A percentile compares a stretch with the other conserved stretches of the same genome.
Conservation (phyloP, 2,329 filamentous ascomycete genomes). For the Clonostachys rosea region DNA sequence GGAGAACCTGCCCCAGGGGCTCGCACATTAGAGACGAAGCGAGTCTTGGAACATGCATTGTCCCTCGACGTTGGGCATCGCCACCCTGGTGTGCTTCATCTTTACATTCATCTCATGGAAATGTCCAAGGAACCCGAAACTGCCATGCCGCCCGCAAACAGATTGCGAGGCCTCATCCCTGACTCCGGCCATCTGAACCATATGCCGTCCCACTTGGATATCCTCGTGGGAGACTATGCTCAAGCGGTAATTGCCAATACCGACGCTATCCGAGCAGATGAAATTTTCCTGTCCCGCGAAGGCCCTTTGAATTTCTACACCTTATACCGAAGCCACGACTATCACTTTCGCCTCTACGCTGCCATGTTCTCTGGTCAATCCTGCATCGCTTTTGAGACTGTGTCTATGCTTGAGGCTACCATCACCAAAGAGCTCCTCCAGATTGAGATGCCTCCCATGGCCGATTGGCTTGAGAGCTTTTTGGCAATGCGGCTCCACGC, state of each 20-base stretch:
- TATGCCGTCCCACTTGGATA: conserved; percentile 76
- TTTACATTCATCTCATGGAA: conserved; percentile 76
- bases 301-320: conserved; percentile 71
- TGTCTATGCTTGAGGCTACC: conserved; percentile 51
- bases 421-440: conserved; percentile 61
- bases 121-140: conserved; percentile 65
- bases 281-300: conserved; percentile 54
- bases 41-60: conserved; percentile 5
- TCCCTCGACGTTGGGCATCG: conserved; percentile 19
- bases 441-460: conserved; percentile 66
- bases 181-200: conserved; percentile 68
- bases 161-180: conserved; percentile 59
- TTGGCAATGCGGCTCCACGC: conserved; percentile 64
- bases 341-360: conserved; percentile 71
- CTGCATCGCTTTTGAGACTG: conserved; percentile 56
- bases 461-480: conserved; percentile 73
- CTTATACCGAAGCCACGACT: conserved; percentile 70
- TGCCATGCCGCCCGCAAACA: conserved; percentile 56
- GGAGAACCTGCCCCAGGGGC: conserved; percentile 9
- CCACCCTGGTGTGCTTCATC: conserved; percentile 68
- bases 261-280: conserved; percentile 62
- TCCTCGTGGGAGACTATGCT: conserved; percentile 67
- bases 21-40: conserved; percentile 10
- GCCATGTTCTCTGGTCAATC: conserved; percentile 73
- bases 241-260: conserved; percentile 63